Evolutionary conservation across 345 rosid species (phyloP).

Genomic region (Boechera stricta): DNA sequence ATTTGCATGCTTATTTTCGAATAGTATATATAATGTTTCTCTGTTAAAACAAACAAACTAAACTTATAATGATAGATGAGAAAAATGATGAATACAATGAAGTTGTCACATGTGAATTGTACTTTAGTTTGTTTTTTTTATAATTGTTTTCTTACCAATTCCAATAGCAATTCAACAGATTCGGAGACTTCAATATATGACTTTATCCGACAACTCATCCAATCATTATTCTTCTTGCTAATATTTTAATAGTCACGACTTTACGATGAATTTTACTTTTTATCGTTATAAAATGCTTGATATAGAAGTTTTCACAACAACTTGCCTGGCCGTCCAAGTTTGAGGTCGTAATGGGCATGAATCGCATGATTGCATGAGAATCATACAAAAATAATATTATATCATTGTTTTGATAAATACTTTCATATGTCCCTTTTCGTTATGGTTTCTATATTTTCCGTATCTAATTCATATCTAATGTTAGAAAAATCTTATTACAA

Average conservation of each 20-base stretch:
- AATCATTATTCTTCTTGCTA: conserved; percentile 31
- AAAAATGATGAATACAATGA: conserved; percentile 37
- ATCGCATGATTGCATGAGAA: conserved; percentile 26
- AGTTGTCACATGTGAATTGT: conserved; percentile 31
- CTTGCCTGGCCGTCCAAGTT: conserved; percentile 34
- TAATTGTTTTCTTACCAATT: conserved; percentile 25
- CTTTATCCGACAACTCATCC: conserved; percentile 45
- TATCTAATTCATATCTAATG: background rate
- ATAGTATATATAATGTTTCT: conserved; percentile 5
- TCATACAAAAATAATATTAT: conserved; percentile 2
- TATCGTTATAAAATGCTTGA: conserved; percentile 25
- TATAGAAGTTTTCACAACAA: conserved; percentile 41
- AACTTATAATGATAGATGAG: conserved; percentile 18
- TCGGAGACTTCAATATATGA: conserved; percentile 31
- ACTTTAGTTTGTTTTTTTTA: conserved; percentile 12
- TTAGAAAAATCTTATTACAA: background rate
- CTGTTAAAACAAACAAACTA: background rate
- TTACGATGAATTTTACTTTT: background rate
- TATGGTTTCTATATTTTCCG: background rate
- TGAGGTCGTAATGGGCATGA: conserved; percentile 15
- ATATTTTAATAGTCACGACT: conserved; percentile 8
- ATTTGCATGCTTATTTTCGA: conserved; percentile 21
- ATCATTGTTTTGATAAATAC: background rate
- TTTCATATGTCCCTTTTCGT: background rate
- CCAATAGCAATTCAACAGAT: conserved; percentile 27